Evolutionary conservation across 495 filamentous ascomycete genomes (phyloP).

Genomic region (Penicillium dipodomyicola): DNA sequence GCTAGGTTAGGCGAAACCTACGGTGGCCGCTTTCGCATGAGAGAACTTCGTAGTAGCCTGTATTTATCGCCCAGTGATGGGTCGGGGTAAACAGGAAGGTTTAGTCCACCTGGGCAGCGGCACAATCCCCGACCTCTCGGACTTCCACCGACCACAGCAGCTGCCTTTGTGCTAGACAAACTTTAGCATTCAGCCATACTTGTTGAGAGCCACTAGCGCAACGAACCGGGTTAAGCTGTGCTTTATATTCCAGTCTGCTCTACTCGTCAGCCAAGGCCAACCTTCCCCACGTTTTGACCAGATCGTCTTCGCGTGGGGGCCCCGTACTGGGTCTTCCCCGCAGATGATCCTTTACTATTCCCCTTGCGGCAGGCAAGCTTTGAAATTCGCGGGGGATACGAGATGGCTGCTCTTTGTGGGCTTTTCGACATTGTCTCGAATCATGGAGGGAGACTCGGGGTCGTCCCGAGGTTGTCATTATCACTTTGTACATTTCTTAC

Average conservation of each 20-base stretch:
- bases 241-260: background rate
- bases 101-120: too few species aligned
- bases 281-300: constrained; percentile 1
- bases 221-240: background rate
- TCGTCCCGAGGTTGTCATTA: background rate
- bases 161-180: background rate
- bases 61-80: background rate
- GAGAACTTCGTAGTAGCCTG: background rate
- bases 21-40: too few species aligned
- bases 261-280: constrained; percentile 22
- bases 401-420: background rate
- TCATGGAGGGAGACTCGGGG: background rate
- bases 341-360: constrained; percentile 6
- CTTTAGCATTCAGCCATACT: background rate
- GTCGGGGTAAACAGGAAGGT: background rate
- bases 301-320: constrained; percentile 11
- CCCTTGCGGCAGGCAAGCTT: constrained; percentile 9
- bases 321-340: constrained; percentile 20
- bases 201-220: background rate
- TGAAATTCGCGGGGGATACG: constrained; percentile 13
- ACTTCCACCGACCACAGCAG: constrained; percentile 15
- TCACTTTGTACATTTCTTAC: background rate
- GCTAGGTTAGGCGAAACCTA: background rate
- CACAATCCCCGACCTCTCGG: constrained; percentile 18
- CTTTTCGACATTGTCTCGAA: background rate